Evolutionary conservation across 1,139 yeast species (phyloP).

Genomic region (Protomyces arabidopsidicola): DNA sequence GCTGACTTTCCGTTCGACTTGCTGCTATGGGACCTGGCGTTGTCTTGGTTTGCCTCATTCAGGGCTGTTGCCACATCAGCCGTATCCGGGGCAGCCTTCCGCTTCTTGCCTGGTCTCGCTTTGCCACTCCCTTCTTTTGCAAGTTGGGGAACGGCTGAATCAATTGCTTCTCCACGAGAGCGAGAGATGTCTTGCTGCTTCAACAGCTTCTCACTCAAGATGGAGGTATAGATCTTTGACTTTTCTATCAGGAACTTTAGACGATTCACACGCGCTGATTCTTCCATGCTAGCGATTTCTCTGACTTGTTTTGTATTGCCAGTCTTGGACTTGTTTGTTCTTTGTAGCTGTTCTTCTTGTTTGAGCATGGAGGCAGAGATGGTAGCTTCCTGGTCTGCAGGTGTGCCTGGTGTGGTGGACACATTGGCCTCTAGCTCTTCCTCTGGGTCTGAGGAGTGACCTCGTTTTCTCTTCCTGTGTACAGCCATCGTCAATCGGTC

Average conservation of each 20-base stretch:
- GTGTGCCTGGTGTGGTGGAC: background rate
- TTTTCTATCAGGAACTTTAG: slow-evolving; percentile 70
- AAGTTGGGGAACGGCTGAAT: slow-evolving; percentile 34
- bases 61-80: slow-evolving; percentile 6
- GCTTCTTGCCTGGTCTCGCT: slow-evolving; percentile 30
- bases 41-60: slow-evolving; percentile 32
- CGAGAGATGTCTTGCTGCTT: slow-evolving; percentile 44
- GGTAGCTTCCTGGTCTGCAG: background rate
- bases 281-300: slow-evolving; percentile 11
- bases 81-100: slow-evolving; percentile 29
- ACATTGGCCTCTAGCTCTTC: background rate
- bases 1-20: background rate
- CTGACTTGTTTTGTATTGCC: slow-evolving; percentile 11
- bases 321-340: slow-evolving; percentile 4
- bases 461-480: background rate
- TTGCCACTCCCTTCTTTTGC: slow-evolving; percentile 28
- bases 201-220: slow-evolving; percentile 67
- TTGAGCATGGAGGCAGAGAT: slow-evolving; percentile 17
- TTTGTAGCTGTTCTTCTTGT: slow-evolving; percentile 12
- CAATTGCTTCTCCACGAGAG: slow-evolving; percentile 37
- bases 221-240: slow-evolving; percentile 76
- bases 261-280: slow-evolving; percentile 38
- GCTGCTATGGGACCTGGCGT: background rate
- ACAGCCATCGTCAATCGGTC: background rate
- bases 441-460: background rate